Base-by-base conservation (phyloP, 2,329 filamentous ascomycete genomes). In the Dryadomyces quercus-mongolicae region DNA sequence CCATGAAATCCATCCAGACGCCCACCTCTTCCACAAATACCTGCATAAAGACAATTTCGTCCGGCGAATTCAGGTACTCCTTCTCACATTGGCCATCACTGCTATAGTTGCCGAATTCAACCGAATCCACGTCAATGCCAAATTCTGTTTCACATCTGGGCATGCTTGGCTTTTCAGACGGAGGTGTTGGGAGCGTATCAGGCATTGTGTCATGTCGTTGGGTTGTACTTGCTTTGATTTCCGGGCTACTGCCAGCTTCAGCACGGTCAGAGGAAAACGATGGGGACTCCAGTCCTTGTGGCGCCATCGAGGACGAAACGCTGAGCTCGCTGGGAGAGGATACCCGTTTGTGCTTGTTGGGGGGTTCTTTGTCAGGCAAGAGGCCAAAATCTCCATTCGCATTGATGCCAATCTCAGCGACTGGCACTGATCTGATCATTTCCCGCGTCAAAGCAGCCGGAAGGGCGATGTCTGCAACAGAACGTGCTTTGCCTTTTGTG, bases 1-100 rank as follows among this genome's bases (percentile, higher is more conserved):
- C 88, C 73, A 96, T 82, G 45, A 84, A 88, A 68, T 96, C 92
- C 88, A 97, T 95, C 89, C 92, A 96, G 3, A 89, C 69, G 1
- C 86, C 90, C 2, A 97, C 88, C 60, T 95, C 86, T 63, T 94
- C 86, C 7, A 94, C 85, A 65, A 95, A 97, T 0, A 90, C 84
- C 66, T 95, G 88, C 85, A 96, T 88, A 64, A 90, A 90, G n/a
- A 85, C 71, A 0, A 93, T 78, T 65, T 95, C 89, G 55, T 95
- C 87, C 10, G 83, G 78, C 3, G 80, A 81, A 59, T 80, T 83
- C 48, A 95, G 74, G 60, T 81, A 88, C 52, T 86, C 79, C 42
- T 80, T 68, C 56, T 74, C 72, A 20, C 10, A 9, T 38, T 42
- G 15, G 25, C 12, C 46, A 21, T 25, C 51, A 20, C 13, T 48